These are phyloP conservation scores for Anthracocystis walkeri DNA, from an alignment of 1,284 basidiomycete genomes.

Conservation along the genomic window DNA sequence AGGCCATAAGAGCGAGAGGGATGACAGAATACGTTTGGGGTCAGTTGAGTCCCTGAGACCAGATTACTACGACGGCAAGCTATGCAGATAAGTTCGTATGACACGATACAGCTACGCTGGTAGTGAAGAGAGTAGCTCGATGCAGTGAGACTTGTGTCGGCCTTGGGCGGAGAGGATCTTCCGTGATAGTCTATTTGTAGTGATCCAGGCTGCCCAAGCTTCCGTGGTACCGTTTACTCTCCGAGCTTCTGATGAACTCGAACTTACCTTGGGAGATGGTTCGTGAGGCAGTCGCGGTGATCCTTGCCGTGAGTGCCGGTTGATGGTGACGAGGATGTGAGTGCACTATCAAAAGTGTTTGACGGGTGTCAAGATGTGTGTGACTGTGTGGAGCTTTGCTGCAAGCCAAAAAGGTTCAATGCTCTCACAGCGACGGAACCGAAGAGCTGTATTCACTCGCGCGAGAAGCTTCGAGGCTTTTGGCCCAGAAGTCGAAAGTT, in stretches of 20 bases:
- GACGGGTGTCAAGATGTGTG: not conserved
- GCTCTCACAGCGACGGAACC: not conserved
- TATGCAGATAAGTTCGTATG: no score
- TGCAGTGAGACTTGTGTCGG: not conserved
- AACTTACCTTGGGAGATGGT: constrained; percentile 3
- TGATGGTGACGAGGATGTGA: not conserved
- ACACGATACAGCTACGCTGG: no score
- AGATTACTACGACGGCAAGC: no score
- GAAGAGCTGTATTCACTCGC: not conserved
- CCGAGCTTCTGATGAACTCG: not conserved
- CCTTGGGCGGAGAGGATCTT: not conserved
- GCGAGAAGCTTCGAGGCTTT: not conserved
- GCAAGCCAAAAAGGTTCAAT: not conserved
- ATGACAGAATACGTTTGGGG: no score
- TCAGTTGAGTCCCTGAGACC: no score
- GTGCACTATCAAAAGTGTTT: not conserved
- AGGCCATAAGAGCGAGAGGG: no score
- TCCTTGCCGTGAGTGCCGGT: constrained; percentile 1
- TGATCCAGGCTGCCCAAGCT: not conserved
- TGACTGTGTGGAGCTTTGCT: not conserved
- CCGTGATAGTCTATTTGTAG: not conserved
- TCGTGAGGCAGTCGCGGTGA: not conserved
- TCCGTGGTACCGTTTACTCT: not conserved
- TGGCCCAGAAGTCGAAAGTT: no score
- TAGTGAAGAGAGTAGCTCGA: not conserved